phyloP scores from a whole-genome alignment of 78 protist genomes.

The Chrysochromulina parva region DNA sequence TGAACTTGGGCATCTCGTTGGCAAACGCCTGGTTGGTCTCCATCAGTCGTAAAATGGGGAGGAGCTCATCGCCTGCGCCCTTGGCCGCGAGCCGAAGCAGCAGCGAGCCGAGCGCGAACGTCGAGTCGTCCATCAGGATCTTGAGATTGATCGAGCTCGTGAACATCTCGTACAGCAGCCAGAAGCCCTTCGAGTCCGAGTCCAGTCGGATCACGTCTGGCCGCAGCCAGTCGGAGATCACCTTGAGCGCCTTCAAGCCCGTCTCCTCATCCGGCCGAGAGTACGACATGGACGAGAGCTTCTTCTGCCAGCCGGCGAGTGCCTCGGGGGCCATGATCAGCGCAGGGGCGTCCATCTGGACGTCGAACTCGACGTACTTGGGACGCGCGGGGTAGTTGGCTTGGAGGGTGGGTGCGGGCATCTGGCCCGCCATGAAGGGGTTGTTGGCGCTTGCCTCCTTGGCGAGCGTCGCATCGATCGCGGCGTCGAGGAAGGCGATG shows the following conservation, averaged over 20 bases:
- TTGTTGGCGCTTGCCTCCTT: too few relatives aligned
- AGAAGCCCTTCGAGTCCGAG: background rate
- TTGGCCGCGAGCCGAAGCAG: background rate
- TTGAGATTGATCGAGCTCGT: background rate
- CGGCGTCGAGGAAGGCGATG: background rate
- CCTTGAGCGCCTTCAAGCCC: background rate
- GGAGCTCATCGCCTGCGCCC: background rate
- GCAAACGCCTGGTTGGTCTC: background rate
- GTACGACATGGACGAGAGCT: background rate
- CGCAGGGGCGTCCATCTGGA: background rate
- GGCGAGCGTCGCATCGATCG: background rate
- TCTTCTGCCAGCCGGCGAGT: background rate
- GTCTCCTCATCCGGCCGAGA: background rate
- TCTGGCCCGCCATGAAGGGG: too few relatives aligned
- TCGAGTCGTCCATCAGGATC: background rate
- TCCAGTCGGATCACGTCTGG: background rate
- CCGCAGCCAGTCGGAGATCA: background rate
- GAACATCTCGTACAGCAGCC: conserved; percentile 5
- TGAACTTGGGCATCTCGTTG: background rate
- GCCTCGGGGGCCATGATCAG: background rate
- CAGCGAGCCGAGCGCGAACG: background rate
- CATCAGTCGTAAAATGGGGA: background rate
- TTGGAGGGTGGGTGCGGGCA: background rate
- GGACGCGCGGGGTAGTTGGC: background rate
- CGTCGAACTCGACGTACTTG: background rate